Evolutionary conservation across 345 rosid genomes (phyloP).

Genomic region (Populus nigra): DNA sequence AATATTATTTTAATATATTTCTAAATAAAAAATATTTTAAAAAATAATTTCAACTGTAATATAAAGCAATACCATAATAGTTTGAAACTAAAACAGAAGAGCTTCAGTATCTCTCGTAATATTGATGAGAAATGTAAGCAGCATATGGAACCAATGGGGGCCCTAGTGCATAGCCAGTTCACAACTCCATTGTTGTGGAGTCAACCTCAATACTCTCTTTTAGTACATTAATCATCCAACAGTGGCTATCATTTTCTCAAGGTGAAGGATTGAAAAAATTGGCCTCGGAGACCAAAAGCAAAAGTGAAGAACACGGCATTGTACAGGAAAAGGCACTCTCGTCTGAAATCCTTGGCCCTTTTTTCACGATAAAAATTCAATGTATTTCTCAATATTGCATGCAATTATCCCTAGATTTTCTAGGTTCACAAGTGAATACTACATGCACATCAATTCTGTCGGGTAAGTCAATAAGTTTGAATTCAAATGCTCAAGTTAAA

Average conservation of each 20-base stretch:
- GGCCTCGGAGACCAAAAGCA: constrained; percentile 42
- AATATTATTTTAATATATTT: too few species aligned
- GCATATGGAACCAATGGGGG: constrained; percentile 56
- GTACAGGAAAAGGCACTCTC: constrained; percentile 24
- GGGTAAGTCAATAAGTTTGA: background rate
- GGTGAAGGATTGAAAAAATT: background rate
- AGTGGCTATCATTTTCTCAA: constrained; percentile 35
- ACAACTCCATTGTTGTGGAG: constrained; percentile 48
- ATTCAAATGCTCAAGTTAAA: constrained; percentile 17
- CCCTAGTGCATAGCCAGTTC: constrained; percentile 41
- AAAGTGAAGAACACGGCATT: constrained; percentile 41
- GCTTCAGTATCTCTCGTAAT: constrained; percentile 29
- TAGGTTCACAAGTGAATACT: constrained; percentile 52
- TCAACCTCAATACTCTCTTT: constrained; percentile 59
- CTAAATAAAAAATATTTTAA: background rate
- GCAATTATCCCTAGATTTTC: constrained; percentile 19
- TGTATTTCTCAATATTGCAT: constrained; percentile 7
- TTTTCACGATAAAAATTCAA: background rate
- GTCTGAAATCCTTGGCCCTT: background rate
- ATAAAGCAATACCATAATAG: background rate
- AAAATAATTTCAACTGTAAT: background rate
- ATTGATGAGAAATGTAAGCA: constrained; percentile 42
- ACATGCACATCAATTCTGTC: constrained; percentile 12
- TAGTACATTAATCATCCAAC: constrained; percentile 39
- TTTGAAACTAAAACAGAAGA: constrained; percentile 32